Evolutionary conservation across 2,329 filamentous ascomycete species (phyloP).

Genomic region (Colletotrichum acutatum): DNA sequence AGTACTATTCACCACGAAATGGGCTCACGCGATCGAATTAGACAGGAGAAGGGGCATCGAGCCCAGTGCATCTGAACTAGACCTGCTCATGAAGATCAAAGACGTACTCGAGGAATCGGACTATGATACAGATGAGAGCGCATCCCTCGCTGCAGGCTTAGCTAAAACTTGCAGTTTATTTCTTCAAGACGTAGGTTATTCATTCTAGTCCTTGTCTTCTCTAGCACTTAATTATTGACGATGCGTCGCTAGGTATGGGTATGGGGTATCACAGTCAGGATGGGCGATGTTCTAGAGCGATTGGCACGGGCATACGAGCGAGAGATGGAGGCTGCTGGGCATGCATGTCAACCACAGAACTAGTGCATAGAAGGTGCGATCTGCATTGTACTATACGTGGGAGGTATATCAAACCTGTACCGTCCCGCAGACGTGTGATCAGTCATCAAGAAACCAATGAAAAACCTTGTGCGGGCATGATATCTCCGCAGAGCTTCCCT

Average conservation of each 20-base stretch:
- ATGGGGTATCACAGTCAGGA: slow-evolving; percentile 7
- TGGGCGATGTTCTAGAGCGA: background rate
- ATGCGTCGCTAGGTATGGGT: background rate
- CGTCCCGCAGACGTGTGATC: background rate
- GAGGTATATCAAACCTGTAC: background rate
- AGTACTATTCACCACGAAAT: background rate
- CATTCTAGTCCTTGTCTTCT: background rate
- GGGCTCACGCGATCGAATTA: background rate
- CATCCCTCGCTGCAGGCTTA: background rate
- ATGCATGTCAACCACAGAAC: background rate
- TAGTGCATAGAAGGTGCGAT: background rate
- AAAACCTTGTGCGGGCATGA: background rate
- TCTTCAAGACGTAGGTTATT: background rate
- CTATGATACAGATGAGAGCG: background rate
- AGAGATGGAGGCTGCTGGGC: background rate
- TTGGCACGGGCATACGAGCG: slow-evolving; percentile 8
- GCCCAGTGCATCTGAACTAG: background rate
- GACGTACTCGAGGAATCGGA: background rate
- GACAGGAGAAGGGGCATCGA: background rate
- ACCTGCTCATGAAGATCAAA: background rate
- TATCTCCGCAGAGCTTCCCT: background rate
- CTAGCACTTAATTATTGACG: background rate
- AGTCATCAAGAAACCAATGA: background rate
- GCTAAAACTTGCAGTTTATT: background rate
- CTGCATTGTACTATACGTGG: background rate